Evolutionary conservation across 2,329 filamentous ascomycete genomes (phyloP), one percentile per base, ranked within the genome.

Genomic region (Meredithiella fracta): DNA sequence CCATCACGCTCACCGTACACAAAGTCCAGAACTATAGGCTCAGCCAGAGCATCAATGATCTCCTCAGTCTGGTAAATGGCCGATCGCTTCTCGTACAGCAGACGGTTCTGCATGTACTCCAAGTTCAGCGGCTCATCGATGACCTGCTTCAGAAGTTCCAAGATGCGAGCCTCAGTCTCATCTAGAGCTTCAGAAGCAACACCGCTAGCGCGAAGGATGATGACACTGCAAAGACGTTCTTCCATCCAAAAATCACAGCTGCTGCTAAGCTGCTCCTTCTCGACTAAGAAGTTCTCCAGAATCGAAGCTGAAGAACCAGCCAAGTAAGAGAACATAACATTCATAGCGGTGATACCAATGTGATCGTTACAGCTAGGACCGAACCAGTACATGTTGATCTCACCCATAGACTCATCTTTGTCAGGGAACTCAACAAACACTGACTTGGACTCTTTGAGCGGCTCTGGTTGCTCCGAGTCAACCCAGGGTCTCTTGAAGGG

Each of bases 301-400:
- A 98, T 75, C 0, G 91, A 91, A 2, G 94, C 88, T 0, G 94
- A 94, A 0, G 92, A 97, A 4, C 90, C 92, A 60, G 87, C 88
- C 17, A 98, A 79, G 64, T 97, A 98, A 1, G 84, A 82, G 40
- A 95, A 75, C 1, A 94, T 70, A 53, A 94, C 79, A 60, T 86
- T 85, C 2, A 96, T 70, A 1, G 90, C 92, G 14, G 82, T 83
- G 9, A 79, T 78, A 42, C 77, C 72, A 23, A 86, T 66, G 1
- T 78, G 67, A 62, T 96, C 82, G 54, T 78, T 85, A 67, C 85
- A 89, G 62, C 83, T 76, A 0, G 92, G 92, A 0, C 92, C 92
- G 56, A 97, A 81, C 69, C 94, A 95, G 1, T 79, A 85, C 20
- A 96, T 81, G 51, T 87, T 72, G 52, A 97, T 81, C 65, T 97